Evolutionary conservation across 805 yeast species (phyloP), one percentile per base, ranked within the genome.

Genomic region (Nakazawaea wyomingensis): DNA sequence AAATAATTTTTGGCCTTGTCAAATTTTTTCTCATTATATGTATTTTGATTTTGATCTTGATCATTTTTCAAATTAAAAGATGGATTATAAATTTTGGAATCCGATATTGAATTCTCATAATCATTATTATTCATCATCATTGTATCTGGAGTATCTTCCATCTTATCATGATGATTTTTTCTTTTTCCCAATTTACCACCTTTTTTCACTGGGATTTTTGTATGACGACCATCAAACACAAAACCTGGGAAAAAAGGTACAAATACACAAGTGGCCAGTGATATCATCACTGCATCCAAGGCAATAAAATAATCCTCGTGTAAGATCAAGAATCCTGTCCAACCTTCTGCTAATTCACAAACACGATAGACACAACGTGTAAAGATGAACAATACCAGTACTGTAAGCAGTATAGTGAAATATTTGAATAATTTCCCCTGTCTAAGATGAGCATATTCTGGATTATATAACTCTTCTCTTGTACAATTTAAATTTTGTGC

Each of bases 321-420:
- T 2, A 70, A 64, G 37, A 85, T 82, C 51, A 88, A 64, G 44
- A 60, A 68, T 2, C 95, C 91, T 5, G 55, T 47, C 83, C 90
- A 85, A 11, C 90, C 91, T 54, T 79, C 77, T 2, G 79, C 61
- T 45, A 88, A 67, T 61, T 88, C 96, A 33, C 76, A 69, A 22
- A 85, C 70, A 55, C 96, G 73, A 60, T 84, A 87, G 33, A 82
- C 66, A 50, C 90, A 83, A 54, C 96, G 72, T 24, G 76, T 64
- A 48, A 74, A 80, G 20, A 87, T 69, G 31, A 78, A 70, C 3
- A 74, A 19, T 4, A 78, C 77, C 1, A 82, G 66, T 3, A 61
- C n/a, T 1, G 75, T 52, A 14, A 80, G 54, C 0, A 67, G 72
- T 7, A 66, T 18, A 1, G 80, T 76, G 51, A 71, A 72, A 36